A percentile compares a stretch with the other conserved stretches of the same genome.
Conservation (phyloP, 108 stramenopile genomes). For the Cyclotella choctawhatcheeana region DNA sequence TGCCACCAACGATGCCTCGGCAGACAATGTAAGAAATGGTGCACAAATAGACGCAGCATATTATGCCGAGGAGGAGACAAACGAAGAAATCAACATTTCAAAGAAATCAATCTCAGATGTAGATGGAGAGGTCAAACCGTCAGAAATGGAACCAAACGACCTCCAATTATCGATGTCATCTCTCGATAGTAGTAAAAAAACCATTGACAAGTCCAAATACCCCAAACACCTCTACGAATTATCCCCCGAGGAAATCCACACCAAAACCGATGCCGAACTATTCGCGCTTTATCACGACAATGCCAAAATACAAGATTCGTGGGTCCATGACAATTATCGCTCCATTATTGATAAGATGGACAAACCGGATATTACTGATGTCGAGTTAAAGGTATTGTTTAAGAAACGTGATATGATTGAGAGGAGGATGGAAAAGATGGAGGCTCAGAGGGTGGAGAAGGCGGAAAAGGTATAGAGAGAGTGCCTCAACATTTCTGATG, state of each 20-base stretch:
- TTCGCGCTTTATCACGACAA: neutral
- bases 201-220: slow-evolving; percentile 4
- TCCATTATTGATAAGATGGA: neutral
- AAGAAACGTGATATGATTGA: slow-evolving; percentile 4
- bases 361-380: neutral
- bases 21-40: neutral
- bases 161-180: neutral
- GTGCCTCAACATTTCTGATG: neutral
- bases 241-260: neutral
- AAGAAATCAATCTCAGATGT: neutral
- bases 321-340: neutral
- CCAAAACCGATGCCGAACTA: slow-evolving; percentile 2
- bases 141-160: neutral
- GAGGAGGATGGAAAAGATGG: neutral
- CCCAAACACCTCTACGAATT: neutral
- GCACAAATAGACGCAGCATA: neutral
- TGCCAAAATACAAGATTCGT: no score
- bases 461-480: neutral
- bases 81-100: neutral
- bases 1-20: neutral
- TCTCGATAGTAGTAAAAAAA: neutral
- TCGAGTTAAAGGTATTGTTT: neutral
- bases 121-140: neutral
- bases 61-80: neutral
- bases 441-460: neutral